Percentiles rank a stretch among this genome's conserved stretches.
phyloP scores from a whole-genome alignment of 2,329 filamentous ascomycete species.

The Aureobasidium leucospermi region DNA sequence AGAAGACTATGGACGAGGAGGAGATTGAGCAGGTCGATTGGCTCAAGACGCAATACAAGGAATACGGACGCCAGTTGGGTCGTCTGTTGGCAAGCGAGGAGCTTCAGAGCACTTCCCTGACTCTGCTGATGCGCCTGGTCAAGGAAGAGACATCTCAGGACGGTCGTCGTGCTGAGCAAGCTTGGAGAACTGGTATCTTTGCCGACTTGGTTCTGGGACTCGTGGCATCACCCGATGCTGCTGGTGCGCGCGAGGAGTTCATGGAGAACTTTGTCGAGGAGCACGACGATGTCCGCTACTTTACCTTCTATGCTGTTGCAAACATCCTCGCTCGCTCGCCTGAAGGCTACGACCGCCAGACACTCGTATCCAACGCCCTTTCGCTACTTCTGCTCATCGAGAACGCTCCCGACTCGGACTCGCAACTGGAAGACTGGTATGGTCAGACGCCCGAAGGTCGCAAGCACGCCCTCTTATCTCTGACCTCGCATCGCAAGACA shows the following conservation, averaged over 20 bases:
- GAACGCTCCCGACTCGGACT: constrained; percentile 58
- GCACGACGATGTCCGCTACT: constrained; percentile 79
- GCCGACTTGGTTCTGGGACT: constrained; percentile 56
- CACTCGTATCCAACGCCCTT: constrained; percentile 51
- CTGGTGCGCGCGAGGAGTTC: constrained; percentile 62
- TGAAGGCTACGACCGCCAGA: constrained; percentile 23
- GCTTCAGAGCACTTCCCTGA: constrained; percentile 61
- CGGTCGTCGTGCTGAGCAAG: constrained; percentile 43
- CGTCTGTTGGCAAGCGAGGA: constrained; percentile 54
- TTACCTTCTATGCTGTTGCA: constrained; percentile 66
- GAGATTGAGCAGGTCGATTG: constrained; percentile 68
- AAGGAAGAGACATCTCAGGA: constrained; percentile 66
- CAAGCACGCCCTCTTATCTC: constrained; percentile 57
- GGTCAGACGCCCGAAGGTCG: constrained; percentile 57
- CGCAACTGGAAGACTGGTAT: constrained; percentile 64
- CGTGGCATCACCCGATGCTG: constrained; percentile 49
- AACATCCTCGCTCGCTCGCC: constrained; percentile 9
- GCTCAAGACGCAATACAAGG: constrained; percentile 66
- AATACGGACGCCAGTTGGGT: constrained; percentile 56
- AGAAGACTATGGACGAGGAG: constrained; percentile 60
- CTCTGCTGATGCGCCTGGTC: constrained; percentile 72
- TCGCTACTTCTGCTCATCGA: constrained; percentile 61
- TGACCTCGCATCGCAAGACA: constrained; percentile 66
- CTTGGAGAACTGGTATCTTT: constrained; percentile 59
- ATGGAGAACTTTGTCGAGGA: constrained; percentile 69